Percentiles rank a stretch among this genome's conserved stretches.
phyloP scores from a whole-genome alignment of 768 basidiomycete genomes.

The Tricholoma bakamatsutake region DNA sequence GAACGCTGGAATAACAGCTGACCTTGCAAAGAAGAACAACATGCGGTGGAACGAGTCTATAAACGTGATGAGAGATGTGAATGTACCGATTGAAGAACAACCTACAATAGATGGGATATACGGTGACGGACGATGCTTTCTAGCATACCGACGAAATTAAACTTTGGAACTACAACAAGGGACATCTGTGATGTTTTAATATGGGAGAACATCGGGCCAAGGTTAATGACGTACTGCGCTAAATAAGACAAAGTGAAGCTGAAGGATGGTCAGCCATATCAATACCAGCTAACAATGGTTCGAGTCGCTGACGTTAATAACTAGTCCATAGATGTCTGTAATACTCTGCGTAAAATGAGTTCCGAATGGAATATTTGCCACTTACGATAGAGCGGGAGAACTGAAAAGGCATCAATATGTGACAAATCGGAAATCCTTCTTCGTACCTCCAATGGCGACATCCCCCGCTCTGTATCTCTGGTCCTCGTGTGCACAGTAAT shows the following conservation, averaged over 20 bases:
- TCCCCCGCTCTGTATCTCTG: slow-evolving; percentile 57
- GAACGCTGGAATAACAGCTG: slow-evolving; percentile 1
- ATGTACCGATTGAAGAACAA: neutral
- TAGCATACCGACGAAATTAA: slow-evolving; percentile 57
- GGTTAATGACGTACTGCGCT: slow-evolving; percentile 36
- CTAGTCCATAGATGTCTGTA: slow-evolving; percentile 60
- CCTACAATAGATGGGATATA: slow-evolving; percentile 30
- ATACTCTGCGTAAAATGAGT: neutral
- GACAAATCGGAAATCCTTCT: neutral
- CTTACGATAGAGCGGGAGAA: slow-evolving; percentile 59
- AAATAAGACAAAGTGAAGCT: slow-evolving; percentile 57
- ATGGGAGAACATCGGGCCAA: neutral
- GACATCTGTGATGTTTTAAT: slow-evolving; percentile 31
- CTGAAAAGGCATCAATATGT: slow-evolving; percentile 22
- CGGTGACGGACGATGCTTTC: slow-evolving; percentile 52
- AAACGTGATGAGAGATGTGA: neutral
- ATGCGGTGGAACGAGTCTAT: slow-evolving; percentile 53
- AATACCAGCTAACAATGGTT: neutral
- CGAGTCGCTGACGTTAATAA: slow-evolving; percentile 43
- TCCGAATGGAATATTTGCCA: neutral
- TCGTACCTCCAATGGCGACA: slow-evolving; percentile 48
- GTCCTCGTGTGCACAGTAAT: slow-evolving; percentile 38
- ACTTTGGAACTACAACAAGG: slow-evolving; percentile 56
- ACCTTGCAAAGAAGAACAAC: slow-evolving; percentile 57
- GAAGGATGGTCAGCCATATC: neutral